Evolutionary conservation across 768 basidiomycete species (phyloP).

Genomic region (Suillus sp.): DNA sequence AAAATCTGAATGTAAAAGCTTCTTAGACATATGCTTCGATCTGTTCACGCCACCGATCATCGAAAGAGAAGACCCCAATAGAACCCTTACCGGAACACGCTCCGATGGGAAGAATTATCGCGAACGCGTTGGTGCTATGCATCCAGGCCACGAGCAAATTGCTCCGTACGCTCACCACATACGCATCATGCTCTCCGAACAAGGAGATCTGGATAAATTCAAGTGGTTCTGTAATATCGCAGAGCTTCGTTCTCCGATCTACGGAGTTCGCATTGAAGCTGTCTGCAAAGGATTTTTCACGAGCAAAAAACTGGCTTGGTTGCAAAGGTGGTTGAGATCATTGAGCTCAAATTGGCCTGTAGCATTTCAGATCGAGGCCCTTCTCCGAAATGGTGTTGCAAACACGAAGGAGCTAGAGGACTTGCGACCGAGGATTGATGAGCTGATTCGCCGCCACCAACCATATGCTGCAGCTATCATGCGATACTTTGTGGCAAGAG

Average conservation of each 20-base stretch:
- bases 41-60: slow-evolving; percentile 64
- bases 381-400: slow-evolving; percentile 63
- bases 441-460: slow-evolving; percentile 37
- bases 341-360: slow-evolving; percentile 57
- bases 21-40: slow-evolving; percentile 67
- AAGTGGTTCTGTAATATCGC: slow-evolving; percentile 53
- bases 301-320: slow-evolving; percentile 43
- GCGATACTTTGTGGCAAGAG: slow-evolving; percentile 51
- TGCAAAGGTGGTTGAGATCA: slow-evolving; percentile 45
- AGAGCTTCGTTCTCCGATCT: slow-evolving; percentile 40
- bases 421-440: slow-evolving; percentile 47
- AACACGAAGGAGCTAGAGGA: slow-evolving; percentile 57
- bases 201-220: slow-evolving; percentile 49
- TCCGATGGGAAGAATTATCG: slow-evolving; percentile 50
- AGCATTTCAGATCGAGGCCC: slow-evolving; percentile 76
- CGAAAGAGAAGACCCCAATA: slow-evolving; percentile 61
- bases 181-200: slow-evolving; percentile 58
- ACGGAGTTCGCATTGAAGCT: slow-evolving; percentile 50
- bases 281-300: slow-evolving; percentile 52
- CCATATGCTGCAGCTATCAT: slow-evolving; percentile 51
- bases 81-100: slow-evolving; percentile 41
- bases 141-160: slow-evolving; percentile 58
- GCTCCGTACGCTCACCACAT: slow-evolving; percentile 75
- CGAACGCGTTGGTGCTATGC: slow-evolving; percentile 58
- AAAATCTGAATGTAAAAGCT: slow-evolving; percentile 18